These are phyloP conservation scores for Lactarius deliciosus DNA, from an alignment of 768 basidiomycete species.

Conservation along the genomic window DNA sequence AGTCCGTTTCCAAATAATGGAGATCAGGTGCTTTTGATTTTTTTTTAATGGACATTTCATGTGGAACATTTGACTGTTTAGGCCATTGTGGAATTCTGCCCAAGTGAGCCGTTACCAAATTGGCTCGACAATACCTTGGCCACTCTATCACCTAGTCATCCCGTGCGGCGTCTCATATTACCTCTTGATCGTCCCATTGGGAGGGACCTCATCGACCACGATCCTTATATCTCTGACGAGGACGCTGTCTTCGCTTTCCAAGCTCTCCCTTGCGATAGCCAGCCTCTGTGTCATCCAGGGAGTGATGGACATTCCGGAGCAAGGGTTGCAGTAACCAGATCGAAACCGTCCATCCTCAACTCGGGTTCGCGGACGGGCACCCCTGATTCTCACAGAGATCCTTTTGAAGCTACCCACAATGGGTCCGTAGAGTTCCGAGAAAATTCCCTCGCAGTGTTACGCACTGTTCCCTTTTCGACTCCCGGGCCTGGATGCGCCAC, in stretches of 20 bases:
- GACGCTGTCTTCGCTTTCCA: constrained; percentile 27
- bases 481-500: constrained; percentile 19
- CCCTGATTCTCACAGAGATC: neutral
- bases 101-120: constrained; percentile 43
- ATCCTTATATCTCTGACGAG: constrained; percentile 7
- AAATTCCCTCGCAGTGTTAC: neutral
- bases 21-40: constrained; percentile 14
- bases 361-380: neutral
- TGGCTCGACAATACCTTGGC: constrained; percentile 59
- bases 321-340: neutral
- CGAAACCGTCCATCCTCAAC: neutral
- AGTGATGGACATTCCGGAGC: neutral
- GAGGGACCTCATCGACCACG: constrained; percentile 3
- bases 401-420: neutral
- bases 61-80: constrained; percentile 11
- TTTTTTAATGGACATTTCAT: neutral
- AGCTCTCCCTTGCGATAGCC: constrained; percentile 3
- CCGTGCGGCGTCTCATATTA: constrained; percentile 44
- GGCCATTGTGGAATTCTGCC: constrained; percentile 24
- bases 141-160: constrained; percentile 46
- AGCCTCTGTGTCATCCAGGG: neutral
- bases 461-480: constrained; percentile 20
- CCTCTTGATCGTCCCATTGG: neutral
- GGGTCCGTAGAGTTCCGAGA: neutral
- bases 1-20: neutral